Base-by-base conservation (phyloP, 768 basidiomycete genomes). In the Russula lepida region DNA sequence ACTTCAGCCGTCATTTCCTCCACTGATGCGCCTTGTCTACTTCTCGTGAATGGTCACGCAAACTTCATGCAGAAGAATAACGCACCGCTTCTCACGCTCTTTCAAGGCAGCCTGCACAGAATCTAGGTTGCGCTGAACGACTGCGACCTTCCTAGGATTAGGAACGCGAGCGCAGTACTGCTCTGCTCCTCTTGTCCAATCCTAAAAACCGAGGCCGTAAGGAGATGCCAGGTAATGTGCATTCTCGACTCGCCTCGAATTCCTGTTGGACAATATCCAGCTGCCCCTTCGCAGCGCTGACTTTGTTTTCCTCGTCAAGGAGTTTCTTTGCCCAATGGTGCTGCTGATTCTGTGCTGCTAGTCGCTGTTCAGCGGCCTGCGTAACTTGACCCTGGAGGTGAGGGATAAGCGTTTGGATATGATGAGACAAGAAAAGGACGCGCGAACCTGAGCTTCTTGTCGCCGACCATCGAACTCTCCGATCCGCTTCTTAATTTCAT, bases 1-100 rank as follows among this genome's bases (percentile, higher is more conserved):
- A 93, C 77, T 67, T 89, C 83, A 13, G 78, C 75, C 0, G 85
- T 81, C 78, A 95, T 82, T 53, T 92, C 84, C 55, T 91, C 90
- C 6, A 92, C 81, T 2, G 84, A 80, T 0, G 85, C 84, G 8
- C 92, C 91, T 55, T 91, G 84, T 43, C 88, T 91, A 58, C 9
- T 5, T 39, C 30, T 4, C 41, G 19, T 32, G 30, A 62, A 60
- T 59, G 28, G 67, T 54, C 8, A 46, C 1, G 25, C 25, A 17
- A 54, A 37, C 37, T 32, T 50, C 25, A 15, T 67, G 65, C 15
- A 39, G 43, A 21, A 27, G 25, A 35, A 3, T 30, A 35, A 69
- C 77, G 12, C 64, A 86, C 89, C 72, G 77, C 67, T 76, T 81
- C 70, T 87, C 86, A 28, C 86, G 81, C 66, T 84, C 82, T 60